These are phyloP conservation scores for Backusella parvicylindrica DNA, from an alignment of 192 early-diverging fungal genomes.

Conservation along the genomic window DNA sequence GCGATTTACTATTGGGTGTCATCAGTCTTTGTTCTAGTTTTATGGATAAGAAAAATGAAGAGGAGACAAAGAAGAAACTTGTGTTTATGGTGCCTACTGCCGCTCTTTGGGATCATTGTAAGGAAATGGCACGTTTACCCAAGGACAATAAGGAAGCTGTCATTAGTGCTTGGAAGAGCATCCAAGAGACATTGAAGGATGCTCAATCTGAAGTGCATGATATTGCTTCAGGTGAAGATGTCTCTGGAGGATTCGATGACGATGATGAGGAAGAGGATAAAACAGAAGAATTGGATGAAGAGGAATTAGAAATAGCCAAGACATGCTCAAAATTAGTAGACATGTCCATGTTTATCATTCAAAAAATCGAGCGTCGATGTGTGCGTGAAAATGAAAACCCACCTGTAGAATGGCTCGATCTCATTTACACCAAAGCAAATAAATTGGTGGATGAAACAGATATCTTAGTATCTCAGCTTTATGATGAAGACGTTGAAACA, in stretches of 20 bases:
- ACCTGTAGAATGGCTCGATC: slow-evolving; percentile 1
- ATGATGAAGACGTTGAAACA: slow-evolving; percentile 20
- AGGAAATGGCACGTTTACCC: not conserved
- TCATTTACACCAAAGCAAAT: not conserved
- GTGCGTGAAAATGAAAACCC: not conserved
- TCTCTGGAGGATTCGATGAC: slow-evolving; percentile 11
- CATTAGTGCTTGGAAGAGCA: slow-evolving; percentile 1
- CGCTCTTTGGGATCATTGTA: slow-evolving; percentile 27
- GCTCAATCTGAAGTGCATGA: slow-evolving; percentile 23
- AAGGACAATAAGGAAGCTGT: slow-evolving; percentile 25
- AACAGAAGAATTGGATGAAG: not conserved
- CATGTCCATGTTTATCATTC: slow-evolving; percentile 16
- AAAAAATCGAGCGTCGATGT: slow-evolving; percentile 25
- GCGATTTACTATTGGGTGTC: not conserved
- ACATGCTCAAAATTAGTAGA: slow-evolving; percentile 9
- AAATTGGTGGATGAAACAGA: slow-evolving; percentile 25
- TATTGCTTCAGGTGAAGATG: slow-evolving; percentile 11
- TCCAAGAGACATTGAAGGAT: slow-evolving; percentile 19
- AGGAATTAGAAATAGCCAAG: slow-evolving; percentile 12
- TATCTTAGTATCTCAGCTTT: slow-evolving; percentile 21
- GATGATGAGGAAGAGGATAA: slow-evolving; percentile 22
- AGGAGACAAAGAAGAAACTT: slow-evolving; percentile 10
- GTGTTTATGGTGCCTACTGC: slow-evolving; percentile 29
- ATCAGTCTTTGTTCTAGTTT: slow-evolving; percentile 23
- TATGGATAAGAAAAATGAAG: not conserved